Evolutionary conservation across 1,139 yeast genomes (phyloP), one percentile per base, ranked within the genome.

Genomic region (Dujonia santamariae): DNA sequence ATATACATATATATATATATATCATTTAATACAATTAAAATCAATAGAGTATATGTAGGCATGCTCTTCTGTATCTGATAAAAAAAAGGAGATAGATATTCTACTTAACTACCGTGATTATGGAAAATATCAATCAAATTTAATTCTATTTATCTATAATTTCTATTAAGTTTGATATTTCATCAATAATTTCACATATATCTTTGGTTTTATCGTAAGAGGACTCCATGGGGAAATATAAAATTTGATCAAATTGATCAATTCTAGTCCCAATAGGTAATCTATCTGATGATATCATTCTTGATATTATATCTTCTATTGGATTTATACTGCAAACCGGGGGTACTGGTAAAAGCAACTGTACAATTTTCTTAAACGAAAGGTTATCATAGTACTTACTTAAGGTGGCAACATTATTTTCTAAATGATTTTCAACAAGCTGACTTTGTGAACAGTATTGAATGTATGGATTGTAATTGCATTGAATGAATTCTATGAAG

Each of bases 281-380:
- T 42, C 65, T 65, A 28, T 59, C 54, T 17, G 42, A 43, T 21
- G 54, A 47, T 29, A 68, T 63, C 73, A 68, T 67, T 17, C 48
- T 48, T 21, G 54, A 47, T 7, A 66, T 44, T 17, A 62, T 32
- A 23, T 41, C 48, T 44, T 63, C 62, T 32, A 52, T 27, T n/a
- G n/a, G n/a, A n/a, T n/a, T n/a, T n/a, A n/a, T n/a, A n/a, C n/a
- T n/a, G n/a, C n/a, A n/a, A 33, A 53, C 45, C 1, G 36, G 27
- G 20, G 13, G n/a, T 9, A 12, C 23, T 9, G 20, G n/a, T 5
- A 6, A 38, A 40, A 54, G 41, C 28, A 54, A 30, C 21, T 41
- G 22, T 23, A 41, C 34, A 35, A 56, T 40, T 37, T 53, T 42
- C 9, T 34, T 20, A 23, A 56, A 32, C 11, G 43, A 44, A n/a